Evolutionary conservation across 768 basidiomycete genomes (phyloP), one percentile per base, ranked within the genome.

Genomic region (Tephrocybe sp.): DNA sequence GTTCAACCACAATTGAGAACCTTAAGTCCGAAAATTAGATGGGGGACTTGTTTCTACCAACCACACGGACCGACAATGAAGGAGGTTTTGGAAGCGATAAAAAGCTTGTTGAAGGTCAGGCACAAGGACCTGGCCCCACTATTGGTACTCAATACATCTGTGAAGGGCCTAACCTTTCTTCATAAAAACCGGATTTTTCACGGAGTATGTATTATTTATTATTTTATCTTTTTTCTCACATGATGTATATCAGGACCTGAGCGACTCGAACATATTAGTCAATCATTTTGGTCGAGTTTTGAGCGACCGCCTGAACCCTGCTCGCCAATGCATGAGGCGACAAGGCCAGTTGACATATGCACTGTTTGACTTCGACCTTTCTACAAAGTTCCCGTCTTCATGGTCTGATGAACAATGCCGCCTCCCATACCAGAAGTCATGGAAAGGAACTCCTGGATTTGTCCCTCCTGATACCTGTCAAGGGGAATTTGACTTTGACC

Each of bases 401-500:
- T 49, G 38, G 23, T 23, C 40, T 39, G 41, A 18, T 40, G 49
- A 45, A 28, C 43, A 43, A 36, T 61, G 28, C 48, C 58, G 34
- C 47, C 57, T 60, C 5, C 41, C 43, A 3, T 52, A 50, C 23
- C 17, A 9, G 15, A 20, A 44, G 14, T 47, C 55, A 18, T 53
- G 45, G 45, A 14, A 39, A 28, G 50, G 45, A 10, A 44, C 43
- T 12, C 33, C 30, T 30, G 33, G 45, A 1, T 45, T 26, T 26
- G 15, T 52, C 4, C 48, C 55, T 9, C 14, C 32, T 17, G 64
- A 67, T 43, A 57, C 56, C 4, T 28, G 12, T 0, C 60, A 62
- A 50, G 64, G 65, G 3, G 64, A 67, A 48, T 45, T 53, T 12
- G 57, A 60, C 36, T 67, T 62, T 34, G 57, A 67, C 28, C 64